Base-by-base conservation (phyloP, 176 grass and related monocot genomes). In the Musa beccarii region DNA sequence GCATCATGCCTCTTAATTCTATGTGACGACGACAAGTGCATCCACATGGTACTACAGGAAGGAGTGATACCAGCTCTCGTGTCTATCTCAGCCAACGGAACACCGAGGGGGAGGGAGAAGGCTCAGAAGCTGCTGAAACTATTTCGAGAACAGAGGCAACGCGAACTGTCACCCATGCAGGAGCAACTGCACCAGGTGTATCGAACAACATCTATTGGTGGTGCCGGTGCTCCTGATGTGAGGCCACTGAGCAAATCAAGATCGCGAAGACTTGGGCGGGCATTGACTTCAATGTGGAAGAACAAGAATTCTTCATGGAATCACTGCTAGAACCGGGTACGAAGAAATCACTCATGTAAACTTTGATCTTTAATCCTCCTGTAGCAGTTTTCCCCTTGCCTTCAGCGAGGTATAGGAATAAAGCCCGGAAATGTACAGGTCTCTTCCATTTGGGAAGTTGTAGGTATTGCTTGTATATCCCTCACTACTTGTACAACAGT, bases 1-100 rank as follows among this genome's bases (percentile, higher is more conserved):
- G 85, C 73, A 49, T 78, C 93, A 14, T 96, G 87, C 83, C 83
- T 96, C 51, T 85, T 85, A 76, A 61, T 78, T 26, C 56, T 96
- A 57, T 96, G 93, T 79, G 86, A 55, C 12, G 76, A 66, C 19
- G 87, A 88, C 9, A 79, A 61, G 1, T 63, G 87, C 55, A 85
- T 85, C 76, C 83, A 86, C 28, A 61, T 83, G 64, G 87, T 88
- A 61, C 84, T 96, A 49, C 79, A 96, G 70, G 87, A 96, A 69
- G 93, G 93, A 0, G 85, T 84, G 65, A 96, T 96, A 59, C 93
- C 89, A 2, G 81, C 83, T 16, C 74, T 96, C 19, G 87, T 96
- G 19, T 86, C 76, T 54, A 61, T 92, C 51, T 77, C 87, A 11
- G 78, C 83, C 20, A 88, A 81, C 22, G 87, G 89, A 74, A 92